Conservation (phyloP, 148 eudicot species). For the Hydrangea macrophylla region DNA sequence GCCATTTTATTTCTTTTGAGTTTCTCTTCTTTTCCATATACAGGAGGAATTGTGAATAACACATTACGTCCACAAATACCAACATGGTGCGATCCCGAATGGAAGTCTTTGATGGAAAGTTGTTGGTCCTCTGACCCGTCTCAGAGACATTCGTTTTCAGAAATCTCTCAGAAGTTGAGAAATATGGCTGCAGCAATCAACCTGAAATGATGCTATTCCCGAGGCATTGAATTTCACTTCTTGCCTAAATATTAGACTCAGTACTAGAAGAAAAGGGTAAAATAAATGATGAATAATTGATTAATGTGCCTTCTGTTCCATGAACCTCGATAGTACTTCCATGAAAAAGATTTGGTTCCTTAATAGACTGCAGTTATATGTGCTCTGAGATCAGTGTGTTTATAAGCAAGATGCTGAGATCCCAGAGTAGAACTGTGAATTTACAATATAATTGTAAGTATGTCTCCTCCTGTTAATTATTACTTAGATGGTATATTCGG, state of each 20-base stretch:
- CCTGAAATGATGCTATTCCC: constrained; percentile 47
- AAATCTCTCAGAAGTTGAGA: constrained; percentile 88
- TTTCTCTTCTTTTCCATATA: constrained; percentile 1
- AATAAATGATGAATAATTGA: constrained; percentile 12
- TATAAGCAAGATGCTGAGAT: background rate
- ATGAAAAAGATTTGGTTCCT: constrained; percentile 8
- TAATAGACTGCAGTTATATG: constrained; percentile 14
- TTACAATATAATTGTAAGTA: constrained; percentile 6
- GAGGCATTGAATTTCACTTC: constrained; percentile 9
- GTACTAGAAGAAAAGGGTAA: constrained; percentile 15
- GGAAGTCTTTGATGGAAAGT: constrained; percentile 91
- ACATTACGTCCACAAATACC: constrained; percentile 86
- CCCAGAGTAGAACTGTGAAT: constrained; percentile 4
- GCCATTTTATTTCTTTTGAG: no score
- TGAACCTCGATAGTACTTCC: background rate
- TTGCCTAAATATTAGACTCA: constrained; percentile 22
- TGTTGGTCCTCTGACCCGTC: constrained; percentile 88
- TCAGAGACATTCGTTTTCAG: constrained; percentile 78
- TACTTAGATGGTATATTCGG: background rate
- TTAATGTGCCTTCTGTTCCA: background rate
- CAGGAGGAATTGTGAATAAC: constrained; percentile 95
- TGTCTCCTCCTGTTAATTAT: background rate
- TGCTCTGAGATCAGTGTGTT: background rate
- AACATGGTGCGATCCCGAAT: constrained; percentile 97
- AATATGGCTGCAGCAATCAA: constrained; percentile 96